These are phyloP conservation scores for Russula abietina DNA, from an alignment of 768 basidiomycete species.

Conservation along the genomic window DNA sequence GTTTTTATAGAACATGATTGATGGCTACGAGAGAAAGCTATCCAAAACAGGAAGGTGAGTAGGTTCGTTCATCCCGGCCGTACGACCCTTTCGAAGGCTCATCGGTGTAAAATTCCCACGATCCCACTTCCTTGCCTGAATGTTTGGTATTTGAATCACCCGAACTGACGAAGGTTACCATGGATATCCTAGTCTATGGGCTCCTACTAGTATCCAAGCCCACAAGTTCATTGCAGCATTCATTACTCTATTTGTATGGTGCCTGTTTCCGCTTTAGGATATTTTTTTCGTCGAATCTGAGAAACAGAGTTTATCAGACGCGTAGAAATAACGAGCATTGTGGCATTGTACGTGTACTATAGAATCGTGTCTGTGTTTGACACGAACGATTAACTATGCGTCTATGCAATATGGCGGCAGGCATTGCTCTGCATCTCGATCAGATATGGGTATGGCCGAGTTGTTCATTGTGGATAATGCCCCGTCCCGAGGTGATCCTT, in stretches of 20 bases:
- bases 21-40: background rate
- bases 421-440: slow-evolving; percentile 78
- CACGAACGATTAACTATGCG: slow-evolving; percentile 6
- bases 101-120: slow-evolving; percentile 1
- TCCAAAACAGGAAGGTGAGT: slow-evolving; percentile 22
- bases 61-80: slow-evolving; percentile 8
- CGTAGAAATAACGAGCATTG: slow-evolving; percentile 46
- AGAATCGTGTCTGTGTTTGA: background rate
- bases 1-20: background rate
- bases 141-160: background rate
- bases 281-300: slow-evolving; percentile 59
- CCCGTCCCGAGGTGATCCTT: slow-evolving; percentile 68
- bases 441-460: slow-evolving; percentile 36
- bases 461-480: slow-evolving; percentile 71
- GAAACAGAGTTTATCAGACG: slow-evolving; percentile 54
- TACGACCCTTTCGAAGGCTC: background rate
- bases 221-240: slow-evolving; percentile 12
- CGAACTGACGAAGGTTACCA: slow-evolving; percentile 5
- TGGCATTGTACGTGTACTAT: slow-evolving; percentile 47
- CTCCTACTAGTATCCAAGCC: slow-evolving; percentile 12
- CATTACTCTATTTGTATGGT: background rate
- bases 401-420: slow-evolving; percentile 53
- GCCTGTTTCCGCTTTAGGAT: slow-evolving; percentile 39
- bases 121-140: background rate
- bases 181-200: slow-evolving; percentile 2